These are phyloP conservation scores for Sechiopsis laciniata DNA, from an alignment of 306 rosid genomes.

Conservation along the genomic window DNA sequence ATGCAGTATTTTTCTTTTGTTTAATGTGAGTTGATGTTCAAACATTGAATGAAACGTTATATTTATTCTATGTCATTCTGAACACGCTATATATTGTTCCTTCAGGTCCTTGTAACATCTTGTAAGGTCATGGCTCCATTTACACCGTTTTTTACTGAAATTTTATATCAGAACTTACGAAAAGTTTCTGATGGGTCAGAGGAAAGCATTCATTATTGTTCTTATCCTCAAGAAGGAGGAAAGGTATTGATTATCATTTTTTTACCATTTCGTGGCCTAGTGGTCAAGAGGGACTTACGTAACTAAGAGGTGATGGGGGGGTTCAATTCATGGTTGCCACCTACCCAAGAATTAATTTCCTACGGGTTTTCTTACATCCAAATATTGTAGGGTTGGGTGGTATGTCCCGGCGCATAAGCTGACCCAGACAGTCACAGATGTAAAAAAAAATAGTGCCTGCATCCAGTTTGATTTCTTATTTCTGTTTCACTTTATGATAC, in stretches of 20 bases:
- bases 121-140: constrained; percentile 99
- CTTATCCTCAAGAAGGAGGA: constrained; percentile 73
- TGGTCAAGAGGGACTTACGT: too few species aligned
- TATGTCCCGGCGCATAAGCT: too few species aligned
- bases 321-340: too few species aligned
- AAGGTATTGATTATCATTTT: constrained; percentile 38
- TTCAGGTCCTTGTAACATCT: constrained; percentile 79
- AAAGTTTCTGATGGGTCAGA: constrained; percentile 61
- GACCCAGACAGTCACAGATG: too few species aligned
- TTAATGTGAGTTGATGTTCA: background rate
- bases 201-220: constrained; percentile 85
- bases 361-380: too few species aligned
- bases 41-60: background rate
- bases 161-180: constrained; percentile 80
- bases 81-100: background rate
- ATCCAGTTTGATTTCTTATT: background rate
- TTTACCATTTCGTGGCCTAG: too few species aligned
- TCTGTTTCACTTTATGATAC: background rate
- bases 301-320: too few species aligned
- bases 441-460: background rate
- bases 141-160: constrained; percentile 96
- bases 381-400: too few species aligned
- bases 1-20: background rate
- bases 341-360: too few species aligned
- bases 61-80: background rate